These are phyloP conservation scores for Globisporangium splendens DNA, from an alignment of 352 stramenopile species.

Conservation along the genomic window DNA sequence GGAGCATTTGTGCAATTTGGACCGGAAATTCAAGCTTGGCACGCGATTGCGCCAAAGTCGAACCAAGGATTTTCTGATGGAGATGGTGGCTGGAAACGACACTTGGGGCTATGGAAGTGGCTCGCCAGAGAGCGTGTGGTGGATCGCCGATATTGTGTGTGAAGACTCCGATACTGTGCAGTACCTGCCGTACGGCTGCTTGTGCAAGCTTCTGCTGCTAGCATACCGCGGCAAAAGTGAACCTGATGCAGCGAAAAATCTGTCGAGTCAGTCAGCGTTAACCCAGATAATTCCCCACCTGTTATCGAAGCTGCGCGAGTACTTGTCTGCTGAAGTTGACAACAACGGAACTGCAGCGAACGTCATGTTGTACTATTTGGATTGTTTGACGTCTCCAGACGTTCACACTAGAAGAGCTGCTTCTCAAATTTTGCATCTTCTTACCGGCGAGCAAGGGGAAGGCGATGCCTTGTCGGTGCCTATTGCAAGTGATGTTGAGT, in stretches of 20 bases:
- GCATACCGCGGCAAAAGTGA: slow-evolving; percentile 16
- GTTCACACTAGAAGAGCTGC: slow-evolving; percentile 49
- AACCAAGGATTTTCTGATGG: slow-evolving; percentile 81
- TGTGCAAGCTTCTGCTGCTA: slow-evolving; percentile 77
- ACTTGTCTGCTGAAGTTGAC: slow-evolving; percentile 35
- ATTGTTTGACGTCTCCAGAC: slow-evolving; percentile 56
- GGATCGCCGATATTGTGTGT: slow-evolving; percentile 87
- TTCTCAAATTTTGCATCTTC: slow-evolving; percentile 57
- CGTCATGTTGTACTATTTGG: slow-evolving; percentile 70
- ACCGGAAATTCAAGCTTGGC: slow-evolving; percentile 75
- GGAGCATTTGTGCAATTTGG: slow-evolving; percentile 63
- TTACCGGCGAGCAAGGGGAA: slow-evolving; percentile 33
- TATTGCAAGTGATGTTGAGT: slow-evolving; percentile 18
- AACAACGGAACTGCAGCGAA: slow-evolving; percentile 31
- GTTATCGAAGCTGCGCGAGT: slow-evolving; percentile 52
- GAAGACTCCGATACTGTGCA: slow-evolving; percentile 79
- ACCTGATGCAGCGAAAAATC: slow-evolving; percentile 13
- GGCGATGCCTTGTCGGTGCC: slow-evolving; percentile 15
- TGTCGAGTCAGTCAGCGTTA: slow-evolving; percentile 31
- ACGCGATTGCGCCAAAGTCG: slow-evolving; percentile 75
- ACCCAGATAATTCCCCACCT: slow-evolving; percentile 51
- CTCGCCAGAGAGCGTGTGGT: slow-evolving; percentile 50
- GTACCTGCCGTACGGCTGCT: slow-evolving; percentile 72
- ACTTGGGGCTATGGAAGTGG: slow-evolving; percentile 13
- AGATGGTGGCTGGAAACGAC: slow-evolving; percentile 71